These are phyloP conservation scores for Saccharata proteae DNA, from an alignment of 2,329 filamentous ascomycete genomes.

Conservation along the genomic window DNA sequence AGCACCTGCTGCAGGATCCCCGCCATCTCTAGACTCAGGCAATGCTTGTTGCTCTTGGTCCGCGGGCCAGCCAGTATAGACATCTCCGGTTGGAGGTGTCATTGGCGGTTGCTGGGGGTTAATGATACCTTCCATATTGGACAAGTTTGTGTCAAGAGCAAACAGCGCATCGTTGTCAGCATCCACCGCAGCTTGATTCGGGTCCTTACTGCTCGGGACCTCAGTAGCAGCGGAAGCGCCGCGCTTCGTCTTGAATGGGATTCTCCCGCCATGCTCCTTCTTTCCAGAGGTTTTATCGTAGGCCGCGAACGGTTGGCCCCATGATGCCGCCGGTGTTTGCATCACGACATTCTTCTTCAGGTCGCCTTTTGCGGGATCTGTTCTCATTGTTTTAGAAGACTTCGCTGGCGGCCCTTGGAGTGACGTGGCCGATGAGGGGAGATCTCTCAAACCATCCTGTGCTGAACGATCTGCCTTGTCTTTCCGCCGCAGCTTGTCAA, in stretches of 20 bases:
- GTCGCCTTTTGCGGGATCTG: constrained; percentile 18
- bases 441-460: constrained; percentile 27
- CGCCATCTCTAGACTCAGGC: too few relatives aligned
- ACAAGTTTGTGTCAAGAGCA: constrained; percentile 75
- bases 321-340: constrained; percentile 7
- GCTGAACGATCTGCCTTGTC: constrained; percentile 31
- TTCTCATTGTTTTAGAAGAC: constrained; percentile 16
- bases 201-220: constrained; percentile 28
- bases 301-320: constrained; percentile 6
- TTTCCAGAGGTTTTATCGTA: constrained; percentile 10
- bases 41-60: constrained; percentile 25
- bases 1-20: constrained; percentile 40
- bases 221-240: constrained; percentile 12
- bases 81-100: constrained; percentile 48
- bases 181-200: constrained; percentile 27
- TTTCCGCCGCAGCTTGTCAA: constrained; percentile 41
- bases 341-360: constrained; percentile 15
- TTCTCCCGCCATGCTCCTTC: constrained; percentile 11
- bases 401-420: constrained; percentile 24
- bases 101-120: constrained; percentile 50
- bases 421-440: constrained; percentile 28
- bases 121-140: constrained; percentile 85
- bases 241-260: constrained; percentile 17
- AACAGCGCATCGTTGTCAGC: constrained; percentile 51
- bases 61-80: constrained; percentile 36